A percentile compares a stretch with the other conserved stretches of the same genome.
phyloP scores from a whole-genome alignment of 495 filamentous ascomycete genomes.

The Aspergillus ellipticus region DNA sequence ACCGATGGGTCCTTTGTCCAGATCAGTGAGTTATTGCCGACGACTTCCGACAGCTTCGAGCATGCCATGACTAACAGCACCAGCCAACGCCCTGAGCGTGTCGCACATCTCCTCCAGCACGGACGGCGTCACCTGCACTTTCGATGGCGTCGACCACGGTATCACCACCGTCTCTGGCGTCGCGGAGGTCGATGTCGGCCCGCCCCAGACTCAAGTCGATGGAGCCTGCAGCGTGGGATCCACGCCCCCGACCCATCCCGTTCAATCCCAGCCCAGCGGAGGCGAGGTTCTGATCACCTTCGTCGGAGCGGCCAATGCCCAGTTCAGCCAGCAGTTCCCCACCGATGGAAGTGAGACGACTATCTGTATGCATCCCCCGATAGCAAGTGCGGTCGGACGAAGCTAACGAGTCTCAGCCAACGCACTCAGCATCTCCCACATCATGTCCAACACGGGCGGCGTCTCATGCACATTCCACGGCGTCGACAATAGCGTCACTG shows the following conservation, averaged over 20 bases:
- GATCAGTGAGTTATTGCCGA: conserved; percentile 22
- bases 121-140: conserved; percentile 14
- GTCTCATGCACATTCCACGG: conserved; percentile 22
- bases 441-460: background rate
- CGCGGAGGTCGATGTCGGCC: conserved; percentile 23
- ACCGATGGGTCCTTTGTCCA: conserved; percentile 17
- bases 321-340: conserved; percentile 8
- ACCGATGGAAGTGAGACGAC: background rate
- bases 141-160: conserved; percentile 22
- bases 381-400: background rate
- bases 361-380: conserved; percentile 7
- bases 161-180: conserved; percentile 17
- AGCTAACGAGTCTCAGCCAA: conserved; percentile 6
- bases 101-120: conserved; percentile 13
- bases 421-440: conserved; percentile 13
- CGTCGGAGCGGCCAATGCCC: conserved; percentile 8
- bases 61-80: background rate
- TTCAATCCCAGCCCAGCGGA: background rate
- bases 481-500: conserved; percentile 20
- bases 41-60: background rate
- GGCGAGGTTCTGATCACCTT: conserved; percentile 8
- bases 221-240: conserved; percentile 24
- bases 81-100: conserved; percentile 25
- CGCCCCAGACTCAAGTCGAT: conserved; percentile 38
- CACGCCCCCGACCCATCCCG: background rate